Evolutionary conservation across 192 early-diverging fungal species (phyloP), one percentile per base, ranked within the genome.

Genomic region (Phlyctochytrium arcticum): DNA sequence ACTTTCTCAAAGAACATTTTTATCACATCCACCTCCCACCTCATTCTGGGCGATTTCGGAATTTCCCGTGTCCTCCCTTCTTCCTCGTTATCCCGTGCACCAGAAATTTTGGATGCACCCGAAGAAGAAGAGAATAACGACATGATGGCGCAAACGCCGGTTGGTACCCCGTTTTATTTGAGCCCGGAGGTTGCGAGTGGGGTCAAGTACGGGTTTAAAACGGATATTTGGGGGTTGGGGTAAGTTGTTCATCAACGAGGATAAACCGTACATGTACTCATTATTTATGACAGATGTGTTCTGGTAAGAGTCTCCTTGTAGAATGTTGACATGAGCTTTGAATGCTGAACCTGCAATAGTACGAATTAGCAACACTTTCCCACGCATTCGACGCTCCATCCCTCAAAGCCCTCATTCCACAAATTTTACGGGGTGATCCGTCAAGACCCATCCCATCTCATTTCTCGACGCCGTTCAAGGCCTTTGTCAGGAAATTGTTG

Each of bases 1-100:
- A n/a, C n/a, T n/a, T n/a, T n/a, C 24, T 2, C 37, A n/a, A 48
- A 64, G 62, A 64, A 64, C 51, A 64, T 64, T 36, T 64, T 64
- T 36, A 31, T 64, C 19, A 36, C 49, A n/a, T 17, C 15, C 19
- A 29, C 31, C 19, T n/a, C 23, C 19, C 19, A 35, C 17, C 19
- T 64, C 29, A 26, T n/a, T 15, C 37, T 64, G 30, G 62, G 62
- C n/a, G 62, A 64, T 48, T 64, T 64, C 39, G 62, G 62, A 15
- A 53, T 53, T 27, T 17, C 50, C 17, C 19, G 50, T 17, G 5
- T 53, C 15, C 29, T 30, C 17, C n/a, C n/a, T n/a, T n/a, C n/a
- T n/a, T n/a, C n/a, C n/a, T n/a, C n/a, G n/a, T n/a, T n/a, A n/a
- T n/a, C n/a, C n/a, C 19, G 6, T 3, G 15, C 19, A 4, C 30